Evolutionary conservation across 164 flowering plant genomes (phyloP), one percentile per base, ranked within the genome.

Genomic region (Vitis cinerea): DNA sequence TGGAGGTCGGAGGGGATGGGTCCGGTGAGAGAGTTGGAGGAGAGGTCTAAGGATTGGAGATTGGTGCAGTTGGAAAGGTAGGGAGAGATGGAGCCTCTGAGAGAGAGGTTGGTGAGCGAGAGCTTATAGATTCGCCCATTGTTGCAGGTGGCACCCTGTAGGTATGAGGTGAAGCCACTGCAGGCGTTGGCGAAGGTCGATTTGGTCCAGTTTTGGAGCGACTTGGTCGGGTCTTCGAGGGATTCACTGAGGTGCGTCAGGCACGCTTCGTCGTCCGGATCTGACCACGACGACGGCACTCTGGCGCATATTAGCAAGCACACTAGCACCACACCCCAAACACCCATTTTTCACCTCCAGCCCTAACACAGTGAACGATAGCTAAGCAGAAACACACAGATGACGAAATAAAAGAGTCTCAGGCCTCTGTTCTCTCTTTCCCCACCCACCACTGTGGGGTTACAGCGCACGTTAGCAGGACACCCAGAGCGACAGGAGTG

Each of bases 121-220:
- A 95, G 92, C 75, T 90, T 91, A 91, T 86, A 90, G 80, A 95
- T 88, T n/a, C 99, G 84, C 69, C 97, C 98, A 64, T 93, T 93
- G 89, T 91, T 95, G 83, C 98, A 95, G 61, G 91, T 91, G 58
- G 88, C 97, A 8, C 99, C 98, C 13, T 79, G 75, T 30, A 95
- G 88, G 71, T 82, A 80, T 10, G 98, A 90, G 65, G 84, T 88
- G 87, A 88, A 90, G 50, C 97, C 99, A 63, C 58, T 75, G 72
- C 99, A 95, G 2, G 99, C 92, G 71, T 80, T 72, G 6, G 92
- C 82, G 80, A 95, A 84, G 66, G 72, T 76, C 56, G 88, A 5
- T 47, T 75, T 73, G 31, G 93, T 93, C 97, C 98, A 95, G 85
- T 93, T 90, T 8, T 64, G 72, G 59, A 93, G 86, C n/a, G 70